phyloP scores from a whole-genome alignment of 2,329 filamentous ascomycete species.

The Scorias spongiosa region DNA sequence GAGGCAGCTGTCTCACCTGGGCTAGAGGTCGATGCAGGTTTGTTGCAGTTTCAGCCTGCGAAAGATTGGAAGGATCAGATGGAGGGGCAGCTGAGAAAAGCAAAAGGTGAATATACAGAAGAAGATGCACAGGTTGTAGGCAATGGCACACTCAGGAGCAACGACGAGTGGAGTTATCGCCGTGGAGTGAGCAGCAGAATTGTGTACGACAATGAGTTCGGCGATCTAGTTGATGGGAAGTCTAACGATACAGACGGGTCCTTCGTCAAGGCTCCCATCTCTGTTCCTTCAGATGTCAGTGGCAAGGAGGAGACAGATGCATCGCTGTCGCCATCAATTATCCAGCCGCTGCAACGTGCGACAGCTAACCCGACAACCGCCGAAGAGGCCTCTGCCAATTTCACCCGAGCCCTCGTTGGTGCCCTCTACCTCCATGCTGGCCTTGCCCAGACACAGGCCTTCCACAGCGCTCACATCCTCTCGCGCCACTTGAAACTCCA shows the following conservation, averaged over 20 bases:
- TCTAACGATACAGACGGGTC: conserved; percentile 12
- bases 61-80: conserved; percentile 17
- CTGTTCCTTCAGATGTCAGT: conserved; percentile 10
- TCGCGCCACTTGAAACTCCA: conserved; percentile 35
- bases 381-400: conserved; percentile 52
- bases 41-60: conserved; percentile 59
- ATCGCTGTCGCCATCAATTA: conserved; percentile 4
- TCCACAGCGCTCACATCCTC: conserved; percentile 73
- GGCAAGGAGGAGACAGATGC: conserved; percentile 1
- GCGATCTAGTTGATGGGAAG: conserved; percentile 38
- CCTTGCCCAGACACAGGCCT: conserved; percentile 59
- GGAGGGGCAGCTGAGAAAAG: not conserved
- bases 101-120: conserved; percentile 3
- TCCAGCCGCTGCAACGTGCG: not conserved
- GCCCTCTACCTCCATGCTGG: conserved; percentile 77
- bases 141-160: conserved; percentile 23
- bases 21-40: conserved; percentile 77
- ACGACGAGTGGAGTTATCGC: conserved; percentile 41
- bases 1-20: conserved; percentile 77
- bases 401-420: conserved; percentile 72
- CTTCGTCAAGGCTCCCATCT: not conserved
- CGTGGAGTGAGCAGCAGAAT: conserved; percentile 62
- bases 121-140: not conserved
- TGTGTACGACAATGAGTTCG: conserved; percentile 73
- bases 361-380: conserved; percentile 24